A percentile compares a stretch with the other conserved stretches of the same genome.
Conservation (phyloP, 768 basidiomycete genomes). For the Leccinum truebloodii region DNA sequence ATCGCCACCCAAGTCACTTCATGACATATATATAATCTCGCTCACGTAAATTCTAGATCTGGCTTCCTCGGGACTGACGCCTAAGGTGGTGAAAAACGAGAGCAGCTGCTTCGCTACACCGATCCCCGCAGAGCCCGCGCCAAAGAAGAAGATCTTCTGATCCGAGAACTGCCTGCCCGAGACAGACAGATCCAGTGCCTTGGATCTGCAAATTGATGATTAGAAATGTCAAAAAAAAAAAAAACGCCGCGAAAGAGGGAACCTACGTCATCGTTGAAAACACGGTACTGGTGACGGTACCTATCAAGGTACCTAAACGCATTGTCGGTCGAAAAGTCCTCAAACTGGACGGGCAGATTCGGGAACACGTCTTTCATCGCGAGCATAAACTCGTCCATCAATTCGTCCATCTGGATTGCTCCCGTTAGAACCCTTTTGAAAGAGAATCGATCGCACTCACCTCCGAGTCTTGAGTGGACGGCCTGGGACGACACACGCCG, state of each 20-base stretch:
- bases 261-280: slow-evolving; percentile 76
- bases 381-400: slow-evolving; percentile 77
- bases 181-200: slow-evolving; percentile 70
- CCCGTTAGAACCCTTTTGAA: neutral
- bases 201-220: slow-evolving; percentile 45
- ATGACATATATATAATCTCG: slow-evolving; percentile 5
- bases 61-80: slow-evolving; percentile 67
- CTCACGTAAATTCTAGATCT: slow-evolving; percentile 65
- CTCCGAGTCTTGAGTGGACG: slow-evolving; percentile 37
- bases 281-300: slow-evolving; percentile 56
- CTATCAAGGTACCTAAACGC: slow-evolving; percentile 73
- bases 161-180: slow-evolving; percentile 44
- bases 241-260: neutral
- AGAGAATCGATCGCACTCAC: slow-evolving; percentile 23
- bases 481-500: slow-evolving; percentile 61
- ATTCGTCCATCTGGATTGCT: slow-evolving; percentile 57
- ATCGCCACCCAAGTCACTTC: slow-evolving; percentile 1
- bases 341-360: slow-evolving; percentile 68
- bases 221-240: neutral
- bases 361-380: slow-evolving; percentile 68
- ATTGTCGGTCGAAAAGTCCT: slow-evolving; percentile 77
- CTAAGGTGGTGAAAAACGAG: slow-evolving; percentile 52
- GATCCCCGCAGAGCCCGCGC: slow-evolving; percentile 54
- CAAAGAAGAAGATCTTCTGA: slow-evolving; percentile 58
- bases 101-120: slow-evolving; percentile 54